Base-by-base conservation (phyloP, 2,329 filamentous ascomycete genomes). In the Fusarium torulosum region DNA sequence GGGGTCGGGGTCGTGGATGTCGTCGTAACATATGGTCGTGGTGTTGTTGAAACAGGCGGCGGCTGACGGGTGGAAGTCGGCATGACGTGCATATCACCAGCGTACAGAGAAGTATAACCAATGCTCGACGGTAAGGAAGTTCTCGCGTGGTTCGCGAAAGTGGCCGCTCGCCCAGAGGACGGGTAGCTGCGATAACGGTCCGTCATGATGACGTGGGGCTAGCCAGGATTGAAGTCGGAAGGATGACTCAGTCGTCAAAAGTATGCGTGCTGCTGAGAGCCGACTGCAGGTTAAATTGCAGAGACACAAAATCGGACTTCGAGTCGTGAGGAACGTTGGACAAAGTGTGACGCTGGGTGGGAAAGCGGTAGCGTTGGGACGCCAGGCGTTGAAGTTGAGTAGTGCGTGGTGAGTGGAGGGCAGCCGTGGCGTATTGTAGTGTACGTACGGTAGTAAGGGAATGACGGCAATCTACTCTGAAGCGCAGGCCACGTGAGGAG, bases 41-140 rank as follows among this genome's bases (percentile, higher is more conserved):
- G 74, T 13, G 67, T 69, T 21, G 75, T 72, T 29, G 78, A 72
- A n/a, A 68, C 53, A 31, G 72, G 66, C 69, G 78, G 66, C 67
- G 73, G 75, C 50, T 53, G 51, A n/a, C 70, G 69, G 37, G 72
- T 66, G 20, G 75, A 67, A 69, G 80, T 75, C 19, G 85, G 85
- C 72, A 86, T 78, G 66, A 83, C 81, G 66, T 88, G 85, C 59
- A 86, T 79, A 70, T 88, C 86, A 52, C 84, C 82, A 59, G 80
- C 79, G 66, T 86, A 86, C 57, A 82, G 77, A 59, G 82, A 79
- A 71, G 79, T 82, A 74, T 85, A 85, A 23, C 81, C 82, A 51
- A 84, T 77, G 72, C 80, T 81, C 46, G 82, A 79, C 19, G 86
- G 86, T 74, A 88, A 75, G 27, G 85, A 87, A 47, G 84, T 77